These are phyloP conservation scores for Talaromyces sp. DNA, from an alignment of 2,329 filamentous ascomycete genomes.

Conservation along the genomic window DNA sequence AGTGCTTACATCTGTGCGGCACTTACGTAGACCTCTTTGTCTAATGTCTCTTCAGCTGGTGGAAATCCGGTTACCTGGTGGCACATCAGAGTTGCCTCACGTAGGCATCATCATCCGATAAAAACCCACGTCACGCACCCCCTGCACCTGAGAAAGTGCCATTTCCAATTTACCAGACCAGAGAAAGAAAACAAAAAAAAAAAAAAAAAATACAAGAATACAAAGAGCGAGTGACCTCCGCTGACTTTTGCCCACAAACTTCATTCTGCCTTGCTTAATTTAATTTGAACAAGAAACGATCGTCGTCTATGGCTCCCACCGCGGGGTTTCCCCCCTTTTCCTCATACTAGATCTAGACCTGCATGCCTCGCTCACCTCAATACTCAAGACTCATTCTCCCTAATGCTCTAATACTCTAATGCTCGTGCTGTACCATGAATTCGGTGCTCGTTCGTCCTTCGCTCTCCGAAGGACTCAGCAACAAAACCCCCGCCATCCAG, in stretches of 20 bases:
- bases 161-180: not conserved
- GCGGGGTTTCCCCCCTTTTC: slow-evolving; percentile 16
- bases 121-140: not conserved
- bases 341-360: slow-evolving; percentile 8
- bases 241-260: too few species aligned
- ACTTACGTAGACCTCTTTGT: too few species aligned
- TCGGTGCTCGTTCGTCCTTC: slow-evolving; percentile 26
- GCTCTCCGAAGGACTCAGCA: slow-evolving; percentile 26
- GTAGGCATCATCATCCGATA: not conserved
- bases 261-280: not conserved
- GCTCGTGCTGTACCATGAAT: slow-evolving; percentile 23
- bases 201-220: too few species aligned
- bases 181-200: too few species aligned
- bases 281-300: slow-evolving; percentile 17
- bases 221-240: too few species aligned
- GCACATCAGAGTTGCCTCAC: not conserved
- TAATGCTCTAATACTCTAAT: slow-evolving; percentile 1
- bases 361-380: not conserved
- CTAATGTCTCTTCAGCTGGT: not conserved
- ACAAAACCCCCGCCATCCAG: slow-evolving; percentile 29
- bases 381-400: not conserved
- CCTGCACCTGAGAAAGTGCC: not conserved
- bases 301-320: slow-evolving; percentile 11
- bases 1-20: too few species aligned
- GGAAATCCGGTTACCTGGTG: not conserved